Conservation (phyloP, 2,329 filamentous ascomycete genomes). For the Simplicillium aogashimaense region DNA sequence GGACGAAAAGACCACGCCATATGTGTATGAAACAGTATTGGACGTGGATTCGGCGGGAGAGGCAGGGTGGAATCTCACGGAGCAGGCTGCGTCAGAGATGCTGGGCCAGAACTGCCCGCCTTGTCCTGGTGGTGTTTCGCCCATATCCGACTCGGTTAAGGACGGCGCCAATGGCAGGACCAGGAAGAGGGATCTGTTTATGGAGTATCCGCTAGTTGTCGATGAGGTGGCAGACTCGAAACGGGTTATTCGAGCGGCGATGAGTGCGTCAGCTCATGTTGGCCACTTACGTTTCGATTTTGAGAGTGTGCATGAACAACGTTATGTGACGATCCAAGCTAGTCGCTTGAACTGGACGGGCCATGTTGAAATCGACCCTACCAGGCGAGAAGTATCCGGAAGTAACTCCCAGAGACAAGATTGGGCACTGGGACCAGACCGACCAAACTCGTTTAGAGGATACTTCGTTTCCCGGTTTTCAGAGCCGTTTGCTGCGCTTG, state of each 20-base stretch:
- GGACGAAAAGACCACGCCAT: conserved; percentile 31
- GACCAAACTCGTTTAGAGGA: conserved; percentile 27
- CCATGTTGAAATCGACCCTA: conserved; percentile 24
- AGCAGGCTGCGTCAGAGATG: conserved; percentile 19
- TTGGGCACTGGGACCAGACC: conserved; percentile 31
- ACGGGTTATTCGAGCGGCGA: conserved; percentile 18
- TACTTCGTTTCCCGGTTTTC: conserved; percentile 39
- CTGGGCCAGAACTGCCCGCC: conserved; percentile 26
- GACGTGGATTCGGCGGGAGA: conserved; percentile 23
- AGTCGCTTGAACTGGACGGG: conserved; percentile 36
- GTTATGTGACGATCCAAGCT: conserved; percentile 30
- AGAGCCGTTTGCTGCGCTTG: conserved; percentile 25
- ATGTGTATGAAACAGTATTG: conserved; percentile 33
- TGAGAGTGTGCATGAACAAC: conserved; percentile 4
- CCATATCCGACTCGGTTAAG: conserved; percentile 8
- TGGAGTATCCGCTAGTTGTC: neutral
- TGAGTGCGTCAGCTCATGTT: conserved; percentile 32
- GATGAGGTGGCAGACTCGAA: conserved; percentile 1
- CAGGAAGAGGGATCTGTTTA: conserved; percentile 12
- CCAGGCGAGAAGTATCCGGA: conserved; percentile 26
- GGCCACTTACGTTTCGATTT: conserved; percentile 31
- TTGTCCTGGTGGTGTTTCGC: conserved; percentile 17
- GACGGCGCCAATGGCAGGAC: conserved; percentile 30
- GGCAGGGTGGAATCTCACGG: conserved; percentile 24
- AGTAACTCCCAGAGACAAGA: conserved; percentile 36